Conservation (phyloP, 1,284 basidiomycete genomes). For the Rhodotorula sp. region DNA sequence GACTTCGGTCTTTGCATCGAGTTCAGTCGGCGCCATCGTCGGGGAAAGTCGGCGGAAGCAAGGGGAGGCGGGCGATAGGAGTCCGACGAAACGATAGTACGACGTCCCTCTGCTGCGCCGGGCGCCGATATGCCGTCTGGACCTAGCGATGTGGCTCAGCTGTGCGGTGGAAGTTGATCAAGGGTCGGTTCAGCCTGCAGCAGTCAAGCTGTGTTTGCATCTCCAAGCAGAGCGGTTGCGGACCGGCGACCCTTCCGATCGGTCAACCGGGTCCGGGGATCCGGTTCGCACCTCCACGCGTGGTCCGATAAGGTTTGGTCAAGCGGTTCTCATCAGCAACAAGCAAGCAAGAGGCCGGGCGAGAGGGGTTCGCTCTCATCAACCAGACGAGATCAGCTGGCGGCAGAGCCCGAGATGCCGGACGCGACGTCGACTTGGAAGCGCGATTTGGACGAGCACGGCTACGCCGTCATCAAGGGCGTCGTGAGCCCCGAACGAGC, state of each 20-base stretch:
- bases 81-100: too few species aligned
- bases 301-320: neutral
- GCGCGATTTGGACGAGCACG: slow-evolving; percentile 28
- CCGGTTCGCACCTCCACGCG: neutral
- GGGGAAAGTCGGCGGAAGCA: neutral
- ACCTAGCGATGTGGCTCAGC: too few species aligned
- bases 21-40: neutral
- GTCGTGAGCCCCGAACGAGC: slow-evolving; percentile 47
- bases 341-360: too few species aligned
- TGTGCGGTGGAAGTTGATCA: too few species aligned
- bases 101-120: too few species aligned
- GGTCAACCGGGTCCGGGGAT: neutral
- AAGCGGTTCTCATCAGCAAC: too few species aligned
- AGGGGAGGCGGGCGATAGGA: neutral
- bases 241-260: neutral
- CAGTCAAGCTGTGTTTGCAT: neutral
- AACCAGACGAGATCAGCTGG: neutral
- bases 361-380: neutral
- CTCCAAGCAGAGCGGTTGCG: neutral
- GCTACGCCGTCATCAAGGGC: slow-evolving; percentile 48
- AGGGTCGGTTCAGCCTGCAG: neutral
- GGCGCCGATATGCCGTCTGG: too few species aligned
- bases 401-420: neutral
- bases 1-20: neutral
- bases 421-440: slow-evolving; percentile 9